These are phyloP conservation scores for Phytophthora vignae DNA, from an alignment of 352 stramenopile genomes.

Conservation along the genomic window DNA sequence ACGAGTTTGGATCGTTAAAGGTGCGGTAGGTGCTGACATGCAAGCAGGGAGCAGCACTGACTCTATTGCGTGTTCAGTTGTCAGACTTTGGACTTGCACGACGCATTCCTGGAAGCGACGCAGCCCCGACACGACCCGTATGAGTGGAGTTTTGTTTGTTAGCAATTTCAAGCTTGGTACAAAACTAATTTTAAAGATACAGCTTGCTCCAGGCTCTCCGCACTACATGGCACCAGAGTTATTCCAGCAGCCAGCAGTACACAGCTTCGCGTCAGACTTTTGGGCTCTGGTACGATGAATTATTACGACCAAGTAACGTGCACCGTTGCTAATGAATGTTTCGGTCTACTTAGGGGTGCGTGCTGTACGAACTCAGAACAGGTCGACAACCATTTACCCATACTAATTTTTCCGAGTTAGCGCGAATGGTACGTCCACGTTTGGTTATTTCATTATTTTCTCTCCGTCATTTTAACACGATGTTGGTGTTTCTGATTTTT, in stretches of 20 bases:
- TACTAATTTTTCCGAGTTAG: conserved; percentile 76
- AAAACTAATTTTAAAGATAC: neutral
- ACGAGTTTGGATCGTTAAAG: conserved; percentile 94
- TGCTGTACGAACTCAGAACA: conserved; percentile 81
- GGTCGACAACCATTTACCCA: conserved; percentile 76
- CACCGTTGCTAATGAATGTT: neutral
- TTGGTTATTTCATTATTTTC: neutral
- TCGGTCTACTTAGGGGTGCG: conserved; percentile 58
- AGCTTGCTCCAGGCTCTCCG: conserved; percentile 78
- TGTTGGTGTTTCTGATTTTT: neutral
- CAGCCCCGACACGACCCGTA: conserved; percentile 42
- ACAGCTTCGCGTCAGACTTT: conserved; percentile 92
- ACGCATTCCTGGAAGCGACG: conserved; percentile 76
- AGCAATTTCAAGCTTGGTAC: neutral
- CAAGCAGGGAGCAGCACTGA: neutral
- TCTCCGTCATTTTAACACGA: neutral
- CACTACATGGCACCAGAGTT: conserved; percentile 95
- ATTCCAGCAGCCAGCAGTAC: conserved; percentile 82
- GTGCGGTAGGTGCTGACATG: conserved; percentile 19
- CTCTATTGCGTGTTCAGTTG: conserved; percentile 49
- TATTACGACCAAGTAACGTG: neutral
- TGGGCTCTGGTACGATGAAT: conserved; percentile 71
- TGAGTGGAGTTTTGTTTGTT: conserved; percentile 4
- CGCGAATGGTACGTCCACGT: conserved; percentile 54
- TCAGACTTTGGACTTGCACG: conserved; percentile 91